A percentile compares a stretch with the other conserved stretches of the same genome.
phyloP scores from a whole-genome alignment of 139 green algal genomes.

The Mychonastes homosphaera region DNA sequence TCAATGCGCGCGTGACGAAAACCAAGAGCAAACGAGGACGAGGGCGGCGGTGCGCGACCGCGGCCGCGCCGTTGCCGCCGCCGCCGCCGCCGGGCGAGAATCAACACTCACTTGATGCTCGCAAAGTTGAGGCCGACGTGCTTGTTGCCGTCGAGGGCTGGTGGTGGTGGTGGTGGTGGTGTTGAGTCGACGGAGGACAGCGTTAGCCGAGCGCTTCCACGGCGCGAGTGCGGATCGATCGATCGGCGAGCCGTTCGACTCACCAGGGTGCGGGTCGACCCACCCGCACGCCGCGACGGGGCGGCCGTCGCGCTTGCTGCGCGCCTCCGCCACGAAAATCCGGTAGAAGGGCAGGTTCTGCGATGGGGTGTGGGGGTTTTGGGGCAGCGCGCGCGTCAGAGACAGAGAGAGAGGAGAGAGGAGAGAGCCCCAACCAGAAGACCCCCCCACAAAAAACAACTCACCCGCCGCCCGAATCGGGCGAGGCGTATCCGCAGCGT shows the following conservation, averaged over 20 bases:
- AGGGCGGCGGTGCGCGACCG: neutral
- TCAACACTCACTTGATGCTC: constrained; percentile 46
- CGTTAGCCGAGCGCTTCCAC: no score
- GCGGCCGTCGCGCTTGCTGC: constrained; percentile 52
- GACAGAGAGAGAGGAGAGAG: neutral
- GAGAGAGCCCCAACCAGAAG: neutral
- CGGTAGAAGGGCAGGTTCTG: constrained; percentile 74
- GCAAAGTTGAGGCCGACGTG: constrained; percentile 65
- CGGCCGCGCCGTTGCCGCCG: neutral
- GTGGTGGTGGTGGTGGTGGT: neutral
- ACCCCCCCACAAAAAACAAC: neutral
- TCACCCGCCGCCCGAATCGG: constrained; percentile 49
- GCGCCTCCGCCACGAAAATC: constrained; percentile 63
- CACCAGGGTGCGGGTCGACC: constrained; percentile 66
- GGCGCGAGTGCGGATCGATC: no score
- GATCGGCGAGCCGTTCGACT: constrained; percentile 19
- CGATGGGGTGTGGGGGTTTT: no score
- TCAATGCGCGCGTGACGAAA: no score
- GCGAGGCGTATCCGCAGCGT: constrained; percentile 65
- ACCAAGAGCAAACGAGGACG: neutral
- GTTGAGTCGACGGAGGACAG: no score
- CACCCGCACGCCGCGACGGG: constrained; percentile 72
- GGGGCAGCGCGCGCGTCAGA: no score
- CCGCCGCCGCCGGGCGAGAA: no score
- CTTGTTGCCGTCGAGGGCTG: constrained; percentile 50